Conservation (phyloP, 768 basidiomycete genomes). For the Leucosporidium creatinivorum region DNA sequence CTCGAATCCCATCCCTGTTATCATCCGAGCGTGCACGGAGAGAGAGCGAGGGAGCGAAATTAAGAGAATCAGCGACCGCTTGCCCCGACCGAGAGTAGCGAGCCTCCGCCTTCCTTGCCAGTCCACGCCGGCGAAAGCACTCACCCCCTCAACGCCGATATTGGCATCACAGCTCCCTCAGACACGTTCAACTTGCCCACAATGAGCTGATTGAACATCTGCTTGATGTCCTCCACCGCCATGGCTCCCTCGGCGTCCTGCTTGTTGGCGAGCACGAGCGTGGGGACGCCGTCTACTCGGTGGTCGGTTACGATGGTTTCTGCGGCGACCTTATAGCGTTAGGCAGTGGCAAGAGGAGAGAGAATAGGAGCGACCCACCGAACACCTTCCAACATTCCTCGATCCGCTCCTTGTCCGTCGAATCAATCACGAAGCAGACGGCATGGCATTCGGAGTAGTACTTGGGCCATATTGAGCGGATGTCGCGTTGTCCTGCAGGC, state of each 20-base stretch:
- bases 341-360: background rate
- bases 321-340: too few species aligned
- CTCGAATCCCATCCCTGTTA: conserved; percentile 71
- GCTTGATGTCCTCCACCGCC: conserved; percentile 81
- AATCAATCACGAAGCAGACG: conserved; percentile 90
- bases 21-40: background rate
- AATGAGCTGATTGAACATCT: conserved; percentile 46
- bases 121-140: conserved; percentile 27
- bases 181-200: conserved; percentile 39
- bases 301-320: conserved; percentile 79
- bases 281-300: conserved; percentile 79
- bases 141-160: conserved; percentile 85
- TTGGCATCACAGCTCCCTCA: conserved; percentile 57
- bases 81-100: background rate
- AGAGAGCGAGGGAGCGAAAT: background rate
- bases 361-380: conserved; percentile 51
- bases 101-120: background rate
- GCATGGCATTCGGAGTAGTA: conserved; percentile 98
- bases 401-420: conserved; percentile 74
- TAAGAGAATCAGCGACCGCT: background rate
- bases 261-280: conserved; percentile 91
- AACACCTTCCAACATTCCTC: conserved; percentile 97
- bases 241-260: conserved; percentile 76
- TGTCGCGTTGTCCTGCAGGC: conserved; percentile 70
- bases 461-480: conserved; percentile 84